Percentiles rank a stretch among this genome's conserved stretches.
Evolutionary conservation across 129 eudicot genomes (phyloP).

Genomic region (Helianthus tuberosus): DNA sequence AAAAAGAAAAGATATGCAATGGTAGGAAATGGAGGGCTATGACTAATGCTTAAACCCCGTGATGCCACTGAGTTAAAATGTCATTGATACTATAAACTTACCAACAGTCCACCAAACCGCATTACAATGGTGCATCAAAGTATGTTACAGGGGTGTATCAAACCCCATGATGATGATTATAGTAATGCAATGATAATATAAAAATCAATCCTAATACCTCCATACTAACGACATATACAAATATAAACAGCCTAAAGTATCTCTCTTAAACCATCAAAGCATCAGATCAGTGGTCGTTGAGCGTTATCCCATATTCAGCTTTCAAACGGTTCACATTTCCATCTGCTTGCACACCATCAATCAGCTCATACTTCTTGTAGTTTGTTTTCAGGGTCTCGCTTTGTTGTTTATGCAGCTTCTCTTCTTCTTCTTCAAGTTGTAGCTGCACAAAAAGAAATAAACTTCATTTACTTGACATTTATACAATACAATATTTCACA

Average conservation of each 20-base stretch:
- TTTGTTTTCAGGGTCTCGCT: constrained; percentile 48
- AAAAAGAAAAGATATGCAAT: no score
- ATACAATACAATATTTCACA: neutral
- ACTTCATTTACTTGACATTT: neutral
- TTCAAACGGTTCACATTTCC: constrained; percentile 48
- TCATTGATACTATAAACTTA: no score
- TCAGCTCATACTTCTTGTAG: constrained; percentile 59
- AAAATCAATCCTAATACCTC: no score
- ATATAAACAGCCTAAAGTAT: neutral
- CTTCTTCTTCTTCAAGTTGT: constrained; percentile 65
- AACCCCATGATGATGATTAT: no score
- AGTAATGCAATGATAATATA: no score
- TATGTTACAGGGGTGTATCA: no score
- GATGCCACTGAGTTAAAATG: no score
- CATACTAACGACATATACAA: neutral
- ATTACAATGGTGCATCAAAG: no score
- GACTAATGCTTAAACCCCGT: no score
- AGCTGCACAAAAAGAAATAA: constrained; percentile 36
- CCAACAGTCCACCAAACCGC: no score
- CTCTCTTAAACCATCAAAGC: neutral
- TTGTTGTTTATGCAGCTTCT: constrained; percentile 64
- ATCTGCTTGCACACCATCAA: constrained; percentile 45
- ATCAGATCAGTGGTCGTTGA: constrained; percentile 5
- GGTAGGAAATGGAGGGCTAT: no score
- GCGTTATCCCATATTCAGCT: constrained; percentile 31